Conservation (phyloP, 129 eudicot genomes). For the Pittosporum tobira region DNA sequence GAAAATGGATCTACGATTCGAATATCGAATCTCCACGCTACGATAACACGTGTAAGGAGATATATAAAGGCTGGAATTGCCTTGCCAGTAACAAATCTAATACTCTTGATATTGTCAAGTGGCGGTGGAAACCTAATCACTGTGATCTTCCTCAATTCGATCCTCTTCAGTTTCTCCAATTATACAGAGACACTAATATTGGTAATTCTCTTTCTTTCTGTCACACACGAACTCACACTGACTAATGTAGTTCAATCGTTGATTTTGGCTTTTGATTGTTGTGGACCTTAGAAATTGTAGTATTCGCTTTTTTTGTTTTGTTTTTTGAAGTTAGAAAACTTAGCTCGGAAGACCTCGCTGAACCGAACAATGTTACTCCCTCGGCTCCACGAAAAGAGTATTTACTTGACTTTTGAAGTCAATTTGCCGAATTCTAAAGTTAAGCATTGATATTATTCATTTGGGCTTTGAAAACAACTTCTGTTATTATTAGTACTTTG, state of each 20-base stretch:
- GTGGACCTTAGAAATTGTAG: not conserved
- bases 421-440: too few species aligned
- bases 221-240: not conserved
- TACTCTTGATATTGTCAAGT: constrained; percentile 56
- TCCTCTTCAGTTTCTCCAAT: constrained; percentile 46
- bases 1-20: constrained; percentile 86
- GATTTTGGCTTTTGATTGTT: not conserved
- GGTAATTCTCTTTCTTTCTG: constrained; percentile 33
- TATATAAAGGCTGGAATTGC: constrained; percentile 92
- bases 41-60: constrained; percentile 84
- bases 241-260: not conserved
- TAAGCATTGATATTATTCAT: too few species aligned
- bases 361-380: not conserved
- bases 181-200: constrained; percentile 47
- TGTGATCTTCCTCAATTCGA: constrained; percentile 76
- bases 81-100: constrained; percentile 55
- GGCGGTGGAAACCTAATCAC: constrained; percentile 83
- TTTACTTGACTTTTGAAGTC: too few species aligned
- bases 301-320: too few species aligned
- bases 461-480: too few species aligned
- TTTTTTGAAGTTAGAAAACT: too few species aligned
- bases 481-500: too few species aligned
- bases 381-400: too few species aligned
- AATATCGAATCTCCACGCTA: constrained; percentile 45
- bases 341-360: not conserved